These are phyloP conservation scores for Pseudogymnoascus pannorum DNA, from an alignment of 2,329 filamentous ascomycete genomes.

Conservation along the genomic window DNA sequence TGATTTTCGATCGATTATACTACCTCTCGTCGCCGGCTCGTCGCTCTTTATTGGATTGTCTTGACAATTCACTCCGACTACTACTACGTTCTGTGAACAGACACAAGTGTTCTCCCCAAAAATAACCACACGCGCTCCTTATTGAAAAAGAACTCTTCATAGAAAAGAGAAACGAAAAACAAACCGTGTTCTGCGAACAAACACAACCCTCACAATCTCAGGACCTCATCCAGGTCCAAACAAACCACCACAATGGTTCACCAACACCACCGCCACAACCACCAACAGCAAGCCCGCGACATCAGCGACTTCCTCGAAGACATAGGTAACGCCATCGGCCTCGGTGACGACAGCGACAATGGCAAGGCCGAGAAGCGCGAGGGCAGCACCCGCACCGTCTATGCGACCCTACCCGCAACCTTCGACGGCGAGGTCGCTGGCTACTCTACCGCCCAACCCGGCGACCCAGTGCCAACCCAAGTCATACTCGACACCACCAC, in stretches of 20 bases:
- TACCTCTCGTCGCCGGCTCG: background rate
- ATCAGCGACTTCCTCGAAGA: background rate
- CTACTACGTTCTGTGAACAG: background rate
- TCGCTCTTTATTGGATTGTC: background rate
- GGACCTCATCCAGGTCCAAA: background rate
- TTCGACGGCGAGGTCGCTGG: conserved; percentile 44
- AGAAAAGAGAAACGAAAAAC: background rate
- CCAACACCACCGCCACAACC: background rate
- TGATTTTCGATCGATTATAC: too few species aligned
- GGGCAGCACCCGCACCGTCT: conserved; percentile 32
- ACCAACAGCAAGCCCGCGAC: background rate
- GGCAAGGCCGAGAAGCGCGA: conserved; percentile 21
- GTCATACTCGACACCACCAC: background rate
- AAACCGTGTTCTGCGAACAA: background rate
- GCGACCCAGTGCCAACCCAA: background rate
- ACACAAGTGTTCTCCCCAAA: background rate
- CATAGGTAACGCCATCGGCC: background rate
- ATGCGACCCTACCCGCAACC: conserved; percentile 44
- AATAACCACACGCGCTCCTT: background rate
- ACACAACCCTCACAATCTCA: background rate
- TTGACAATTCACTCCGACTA: background rate
- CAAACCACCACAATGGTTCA: background rate
- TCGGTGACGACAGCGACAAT: background rate
- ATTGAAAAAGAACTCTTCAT: background rate
- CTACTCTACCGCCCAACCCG: conserved; percentile 30